phyloP scores from a whole-genome alignment of 2,329 filamentous ascomycete species.

The Fusarium kyushuense region DNA sequence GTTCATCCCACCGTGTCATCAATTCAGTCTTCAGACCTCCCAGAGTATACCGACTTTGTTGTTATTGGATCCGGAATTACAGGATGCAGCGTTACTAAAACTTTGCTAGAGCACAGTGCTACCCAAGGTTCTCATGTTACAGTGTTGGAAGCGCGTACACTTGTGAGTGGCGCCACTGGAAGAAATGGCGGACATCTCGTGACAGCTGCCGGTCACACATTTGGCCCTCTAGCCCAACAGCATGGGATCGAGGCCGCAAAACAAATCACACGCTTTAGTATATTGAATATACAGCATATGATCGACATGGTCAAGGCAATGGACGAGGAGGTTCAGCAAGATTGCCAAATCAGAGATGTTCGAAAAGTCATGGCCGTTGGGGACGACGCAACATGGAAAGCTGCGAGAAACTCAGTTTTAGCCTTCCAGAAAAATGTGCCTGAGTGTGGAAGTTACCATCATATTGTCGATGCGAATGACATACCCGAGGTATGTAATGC shows the following conservation, averaged over 20 bases:
- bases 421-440: conserved; percentile 1
- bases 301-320: conserved; percentile 6
- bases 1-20: conserved; percentile 40
- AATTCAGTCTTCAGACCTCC: conserved; percentile 41
- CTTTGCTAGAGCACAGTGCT: conserved; percentile 38
- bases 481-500: neutral
- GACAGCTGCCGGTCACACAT: conserved; percentile 43
- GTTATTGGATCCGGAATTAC: conserved; percentile 52
- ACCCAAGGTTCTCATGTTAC: conserved; percentile 22
- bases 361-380: conserved; percentile 19
- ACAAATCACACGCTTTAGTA: conserved; percentile 34
- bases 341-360: conserved; percentile 10
- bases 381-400: conserved; percentile 4
- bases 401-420: conserved; percentile 2
- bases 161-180: conserved; percentile 50
- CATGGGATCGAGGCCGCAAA: conserved; percentile 13
- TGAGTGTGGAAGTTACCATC: neutral
- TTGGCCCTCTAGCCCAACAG: conserved; percentile 39
- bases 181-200: conserved; percentile 49
- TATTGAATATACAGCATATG: conserved; percentile 9
- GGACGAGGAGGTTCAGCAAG: neutral
- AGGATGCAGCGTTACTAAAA: conserved; percentile 46
- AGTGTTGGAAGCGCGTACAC: conserved; percentile 47
- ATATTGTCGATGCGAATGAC: neutral
- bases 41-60: conserved; percentile 38